phyloP scores from a whole-genome alignment of 2,329 filamentous ascomycete genomes.

The Colletotrichum limetticola region DNA sequence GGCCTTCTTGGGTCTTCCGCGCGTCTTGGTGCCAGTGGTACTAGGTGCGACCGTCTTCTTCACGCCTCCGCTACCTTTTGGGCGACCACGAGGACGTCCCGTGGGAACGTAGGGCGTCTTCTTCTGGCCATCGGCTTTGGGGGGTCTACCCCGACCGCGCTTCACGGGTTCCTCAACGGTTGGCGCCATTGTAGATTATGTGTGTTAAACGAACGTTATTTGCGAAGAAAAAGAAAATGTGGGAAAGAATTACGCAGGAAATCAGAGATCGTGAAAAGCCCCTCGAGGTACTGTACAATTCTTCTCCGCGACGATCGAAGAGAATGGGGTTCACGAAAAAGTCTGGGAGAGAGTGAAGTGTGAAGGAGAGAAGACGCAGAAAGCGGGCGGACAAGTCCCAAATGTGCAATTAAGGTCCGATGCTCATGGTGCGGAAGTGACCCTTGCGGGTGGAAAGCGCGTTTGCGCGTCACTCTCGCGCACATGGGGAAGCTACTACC shows the following conservation, averaged over 20 bases:
- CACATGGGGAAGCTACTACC: not conserved
- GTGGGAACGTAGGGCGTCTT: slow-evolving; percentile 48
- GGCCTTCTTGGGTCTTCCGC: slow-evolving; percentile 45
- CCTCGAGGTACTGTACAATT: not conserved
- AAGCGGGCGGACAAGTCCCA: not conserved
- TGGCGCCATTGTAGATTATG: slow-evolving; percentile 33
- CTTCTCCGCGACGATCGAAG: not conserved
- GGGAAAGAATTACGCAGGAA: slow-evolving; percentile 6
- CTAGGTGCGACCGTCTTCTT: slow-evolving; percentile 36
- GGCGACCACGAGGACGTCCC: slow-evolving; percentile 60
- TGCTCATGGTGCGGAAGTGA: not conserved
- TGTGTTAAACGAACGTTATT: not conserved
- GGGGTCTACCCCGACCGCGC: slow-evolving; percentile 50
- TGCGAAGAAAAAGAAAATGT: not conserved
- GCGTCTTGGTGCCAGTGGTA: slow-evolving; percentile 37
- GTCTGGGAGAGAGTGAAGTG: not conserved
- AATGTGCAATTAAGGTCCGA: not conserved
- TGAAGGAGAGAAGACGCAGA: not conserved
- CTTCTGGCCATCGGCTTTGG: slow-evolving; percentile 53
- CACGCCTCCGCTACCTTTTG: slow-evolving; percentile 52
- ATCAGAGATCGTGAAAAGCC: not conserved
- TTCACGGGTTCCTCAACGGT: slow-evolving; percentile 39
- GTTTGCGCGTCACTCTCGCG: slow-evolving; percentile 8
- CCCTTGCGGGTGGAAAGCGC: slow-evolving; percentile 1
- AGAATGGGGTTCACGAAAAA: not conserved